A percentile compares a stretch with the other conserved stretches of the same genome.
These are phyloP conservation scores for Cercospora beticola DNA, from an alignment of 2,329 filamentous ascomycete genomes.

Conservation along the genomic window DNA sequence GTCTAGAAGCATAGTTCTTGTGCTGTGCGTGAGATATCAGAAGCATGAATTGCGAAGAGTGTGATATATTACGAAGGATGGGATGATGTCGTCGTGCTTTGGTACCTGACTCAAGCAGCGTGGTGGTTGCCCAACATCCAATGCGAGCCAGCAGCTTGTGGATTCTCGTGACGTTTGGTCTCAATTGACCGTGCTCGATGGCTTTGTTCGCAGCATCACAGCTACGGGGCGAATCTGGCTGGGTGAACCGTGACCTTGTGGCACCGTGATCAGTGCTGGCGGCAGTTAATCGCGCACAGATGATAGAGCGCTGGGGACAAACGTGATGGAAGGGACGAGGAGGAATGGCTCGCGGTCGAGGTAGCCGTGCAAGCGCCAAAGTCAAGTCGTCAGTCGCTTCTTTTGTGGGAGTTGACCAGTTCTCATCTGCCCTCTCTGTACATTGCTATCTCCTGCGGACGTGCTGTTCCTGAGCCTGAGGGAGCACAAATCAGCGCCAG, in stretches of 20 bases:
- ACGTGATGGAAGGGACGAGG: not conserved
- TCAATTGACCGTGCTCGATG: not conserved
- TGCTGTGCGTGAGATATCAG: not conserved
- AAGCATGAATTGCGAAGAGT: not conserved
- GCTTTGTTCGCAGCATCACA: not conserved
- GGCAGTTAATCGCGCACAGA: not conserved
- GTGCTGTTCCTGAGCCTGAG: not conserved
- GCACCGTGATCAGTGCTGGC: not conserved
- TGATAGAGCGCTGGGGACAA: not conserved
- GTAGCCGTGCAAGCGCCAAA: constrained; percentile 5
- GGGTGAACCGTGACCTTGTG: not conserved
- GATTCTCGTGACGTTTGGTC: not conserved
- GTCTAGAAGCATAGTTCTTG: not conserved
- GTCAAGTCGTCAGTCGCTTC: constrained; percentile 4
- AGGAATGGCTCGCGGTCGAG: not conserved
- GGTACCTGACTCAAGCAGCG: not conserved
- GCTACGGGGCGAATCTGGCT: not conserved
- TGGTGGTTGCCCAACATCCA: not conserved
- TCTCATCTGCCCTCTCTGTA: not conserved
- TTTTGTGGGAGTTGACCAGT: not conserved
- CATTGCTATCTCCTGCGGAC: not conserved
- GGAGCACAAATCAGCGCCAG: not conserved
- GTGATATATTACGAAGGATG: not conserved
- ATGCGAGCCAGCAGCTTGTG: not conserved
- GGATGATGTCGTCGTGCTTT: constrained; percentile 1